Evolutionary conservation across 139 green algal genomes (phyloP).

Genomic region (Gonium pectorale): DNA sequence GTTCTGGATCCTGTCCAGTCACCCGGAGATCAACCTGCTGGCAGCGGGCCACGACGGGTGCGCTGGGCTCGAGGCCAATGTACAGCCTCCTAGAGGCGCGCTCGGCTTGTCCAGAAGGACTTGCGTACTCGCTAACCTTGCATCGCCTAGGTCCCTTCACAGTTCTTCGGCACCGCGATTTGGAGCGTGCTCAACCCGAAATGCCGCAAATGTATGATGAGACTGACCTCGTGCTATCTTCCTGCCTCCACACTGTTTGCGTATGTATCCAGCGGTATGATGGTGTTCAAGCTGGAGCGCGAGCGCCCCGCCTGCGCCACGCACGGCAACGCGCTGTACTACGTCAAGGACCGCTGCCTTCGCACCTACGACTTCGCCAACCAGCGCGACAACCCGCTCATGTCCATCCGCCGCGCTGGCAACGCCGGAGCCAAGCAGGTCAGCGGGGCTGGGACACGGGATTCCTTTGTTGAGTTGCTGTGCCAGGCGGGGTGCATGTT

Average conservation of each 20-base stretch:
- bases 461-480: too few relatives aligned
- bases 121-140: too few relatives aligned
- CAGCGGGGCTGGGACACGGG: too few relatives aligned
- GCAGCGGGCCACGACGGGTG: constrained; percentile 97
- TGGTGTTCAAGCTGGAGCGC: constrained; percentile 99
- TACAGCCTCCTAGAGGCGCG: too few relatives aligned
- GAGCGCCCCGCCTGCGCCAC: constrained; percentile 93
- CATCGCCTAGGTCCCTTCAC: too few relatives aligned
- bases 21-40: constrained; percentile 99
- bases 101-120: too few relatives aligned
- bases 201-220: too few relatives aligned
- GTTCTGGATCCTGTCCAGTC: constrained; percentile 97
- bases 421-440: constrained; percentile 59
- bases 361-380: constrained; percentile 91
- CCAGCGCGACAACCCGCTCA: constrained; percentile 92
- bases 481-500: too few relatives aligned
- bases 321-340: constrained; percentile 92
- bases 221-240: too few relatives aligned
- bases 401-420: constrained; percentile 84
- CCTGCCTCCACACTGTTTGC: too few relatives aligned
- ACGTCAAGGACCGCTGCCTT: constrained; percentile 98
- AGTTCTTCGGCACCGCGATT: too few relatives aligned
- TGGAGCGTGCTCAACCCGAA: too few relatives aligned
- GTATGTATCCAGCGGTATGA: constrained; percentile 99
- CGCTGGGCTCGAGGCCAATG: neutral